phyloP scores from a whole-genome alignment of 768 basidiomycete genomes.

The Suillus tomentosus region DNA sequence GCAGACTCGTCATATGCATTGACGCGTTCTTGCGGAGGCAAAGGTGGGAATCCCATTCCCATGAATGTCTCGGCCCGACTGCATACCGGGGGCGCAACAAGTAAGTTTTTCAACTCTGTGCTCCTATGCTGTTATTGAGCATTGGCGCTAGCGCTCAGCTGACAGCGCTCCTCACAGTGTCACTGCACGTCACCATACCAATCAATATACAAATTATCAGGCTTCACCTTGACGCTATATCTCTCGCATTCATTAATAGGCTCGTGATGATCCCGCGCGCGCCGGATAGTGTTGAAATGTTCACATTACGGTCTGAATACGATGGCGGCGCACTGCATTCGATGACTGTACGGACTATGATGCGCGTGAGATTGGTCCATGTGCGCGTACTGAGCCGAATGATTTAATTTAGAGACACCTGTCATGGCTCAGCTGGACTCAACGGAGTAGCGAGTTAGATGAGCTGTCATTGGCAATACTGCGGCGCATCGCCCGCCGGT shows the following conservation, averaged over 20 bases:
- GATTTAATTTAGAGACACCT: constrained; percentile 35
- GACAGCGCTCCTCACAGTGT: constrained; percentile 23
- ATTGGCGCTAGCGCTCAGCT: constrained; percentile 20
- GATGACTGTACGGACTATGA: constrained; percentile 43
- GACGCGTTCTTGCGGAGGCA: neutral
- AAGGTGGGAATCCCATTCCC: neutral
- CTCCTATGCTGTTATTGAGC: constrained; percentile 23
- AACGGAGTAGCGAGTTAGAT: constrained; percentile 35
- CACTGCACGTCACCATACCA: constrained; percentile 26
- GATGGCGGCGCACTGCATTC: constrained; percentile 49
- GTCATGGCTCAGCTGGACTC: constrained; percentile 51
- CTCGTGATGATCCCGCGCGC: constrained; percentile 43
- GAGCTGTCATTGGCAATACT: constrained; percentile 34
- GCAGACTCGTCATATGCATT: constrained; percentile 26
- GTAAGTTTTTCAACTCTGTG: neutral
- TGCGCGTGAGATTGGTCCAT: constrained; percentile 49
- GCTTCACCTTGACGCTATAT: constrained; percentile 21
- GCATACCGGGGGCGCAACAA: neutral
- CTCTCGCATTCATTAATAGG: constrained; percentile 49
- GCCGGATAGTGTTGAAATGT: constrained; percentile 44
- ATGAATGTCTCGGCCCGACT: constrained; percentile 3
- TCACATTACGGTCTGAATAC: constrained; percentile 58
- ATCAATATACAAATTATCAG: constrained; percentile 34
- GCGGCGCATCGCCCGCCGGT: constrained; percentile 41
- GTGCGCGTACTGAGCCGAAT: constrained; percentile 45